These are phyloP conservation scores for Leucocoprinus sp. DNA, from an alignment of 768 basidiomycete genomes.

Conservation along the genomic window DNA sequence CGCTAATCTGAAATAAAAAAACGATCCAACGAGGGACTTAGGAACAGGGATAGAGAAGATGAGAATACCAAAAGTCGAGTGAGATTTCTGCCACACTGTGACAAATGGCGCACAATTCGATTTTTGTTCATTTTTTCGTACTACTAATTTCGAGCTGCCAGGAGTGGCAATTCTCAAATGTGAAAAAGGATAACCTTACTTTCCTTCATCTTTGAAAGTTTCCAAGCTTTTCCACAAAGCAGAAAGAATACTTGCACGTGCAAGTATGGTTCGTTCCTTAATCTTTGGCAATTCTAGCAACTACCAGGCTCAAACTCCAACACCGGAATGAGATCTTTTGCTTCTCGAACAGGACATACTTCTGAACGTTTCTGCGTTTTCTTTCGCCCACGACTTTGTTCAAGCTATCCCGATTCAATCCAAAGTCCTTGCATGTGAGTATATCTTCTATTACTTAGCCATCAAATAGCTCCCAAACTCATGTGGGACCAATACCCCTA, in stretches of 20 bases:
- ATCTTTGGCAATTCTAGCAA: constrained; percentile 66
- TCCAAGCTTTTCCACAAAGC: constrained; percentile 52
- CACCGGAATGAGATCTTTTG: constrained; percentile 48
- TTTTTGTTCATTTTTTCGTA: no score
- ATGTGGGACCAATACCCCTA: constrained; percentile 85
- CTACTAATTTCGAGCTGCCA: no score
- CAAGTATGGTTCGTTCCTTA: constrained; percentile 67
- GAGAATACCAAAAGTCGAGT: no score
- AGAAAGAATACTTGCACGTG: constrained; percentile 51
- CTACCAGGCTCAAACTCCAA: constrained; percentile 81
- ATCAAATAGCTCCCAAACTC: constrained; percentile 70
- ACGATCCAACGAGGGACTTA: not conserved
- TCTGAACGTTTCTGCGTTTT: constrained; percentile 74
- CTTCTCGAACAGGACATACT: constrained; percentile 51
- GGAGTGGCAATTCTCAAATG: no score
- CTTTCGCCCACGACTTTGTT: constrained; percentile 60
- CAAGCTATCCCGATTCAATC: constrained; percentile 64
- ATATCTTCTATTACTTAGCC: constrained; percentile 54
- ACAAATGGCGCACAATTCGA: no score
- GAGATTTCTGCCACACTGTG: no score
- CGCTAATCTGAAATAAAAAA: constrained; percentile 27
- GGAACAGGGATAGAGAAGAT: no score
- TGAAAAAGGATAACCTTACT: constrained; percentile 1
- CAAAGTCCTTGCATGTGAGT: constrained; percentile 71
- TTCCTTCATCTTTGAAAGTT: constrained; percentile 38